Conservation (phyloP, 2,329 filamentous ascomycete species). For the Pseudocercospora fuligena region DNA sequence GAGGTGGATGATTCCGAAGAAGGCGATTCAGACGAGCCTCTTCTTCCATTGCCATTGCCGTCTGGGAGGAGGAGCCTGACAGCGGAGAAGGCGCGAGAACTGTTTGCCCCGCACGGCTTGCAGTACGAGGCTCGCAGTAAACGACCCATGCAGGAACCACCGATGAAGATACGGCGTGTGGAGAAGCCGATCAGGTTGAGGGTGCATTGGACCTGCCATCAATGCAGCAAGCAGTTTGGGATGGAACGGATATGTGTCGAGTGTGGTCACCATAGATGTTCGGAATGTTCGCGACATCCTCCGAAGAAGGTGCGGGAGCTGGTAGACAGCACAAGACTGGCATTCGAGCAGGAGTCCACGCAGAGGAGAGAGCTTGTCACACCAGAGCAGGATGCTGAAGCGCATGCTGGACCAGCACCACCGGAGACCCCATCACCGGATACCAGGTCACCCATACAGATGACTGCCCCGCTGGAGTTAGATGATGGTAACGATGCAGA, state of each 20-base stretch:
- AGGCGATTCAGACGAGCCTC: conserved; percentile 29
- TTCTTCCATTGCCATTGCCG: conserved; percentile 27
- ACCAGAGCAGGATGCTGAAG: not conserved
- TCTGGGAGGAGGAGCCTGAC: conserved; percentile 22
- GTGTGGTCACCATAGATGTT: conserved; percentile 82
- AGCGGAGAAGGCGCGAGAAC: conserved; percentile 40
- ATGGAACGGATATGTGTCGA: conserved; percentile 72
- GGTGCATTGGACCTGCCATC: conserved; percentile 78
- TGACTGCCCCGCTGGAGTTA: conserved; percentile 3
- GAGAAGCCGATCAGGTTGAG: conserved; percentile 76
- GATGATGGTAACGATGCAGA: conserved; percentile 22
- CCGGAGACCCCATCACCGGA: conserved; percentile 20
- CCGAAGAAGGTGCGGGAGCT: conserved; percentile 65
- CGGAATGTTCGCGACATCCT: conserved; percentile 77
- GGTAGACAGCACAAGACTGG: conserved; percentile 54
- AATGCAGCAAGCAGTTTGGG: conserved; percentile 76
- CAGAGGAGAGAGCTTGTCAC: conserved; percentile 31
- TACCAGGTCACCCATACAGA: conserved; percentile 7
- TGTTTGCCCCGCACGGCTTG: conserved; percentile 51
- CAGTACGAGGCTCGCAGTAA: conserved; percentile 34
- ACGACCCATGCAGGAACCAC: conserved; percentile 26
- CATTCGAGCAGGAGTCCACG: conserved; percentile 36
- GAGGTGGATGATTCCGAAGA: conserved; percentile 29
- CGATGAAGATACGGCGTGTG: conserved; percentile 36
- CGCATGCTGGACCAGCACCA: conserved; percentile 2